Conservation (phyloP, 2,329 filamentous ascomycete genomes). For the Cercospora sojina region DNA sequence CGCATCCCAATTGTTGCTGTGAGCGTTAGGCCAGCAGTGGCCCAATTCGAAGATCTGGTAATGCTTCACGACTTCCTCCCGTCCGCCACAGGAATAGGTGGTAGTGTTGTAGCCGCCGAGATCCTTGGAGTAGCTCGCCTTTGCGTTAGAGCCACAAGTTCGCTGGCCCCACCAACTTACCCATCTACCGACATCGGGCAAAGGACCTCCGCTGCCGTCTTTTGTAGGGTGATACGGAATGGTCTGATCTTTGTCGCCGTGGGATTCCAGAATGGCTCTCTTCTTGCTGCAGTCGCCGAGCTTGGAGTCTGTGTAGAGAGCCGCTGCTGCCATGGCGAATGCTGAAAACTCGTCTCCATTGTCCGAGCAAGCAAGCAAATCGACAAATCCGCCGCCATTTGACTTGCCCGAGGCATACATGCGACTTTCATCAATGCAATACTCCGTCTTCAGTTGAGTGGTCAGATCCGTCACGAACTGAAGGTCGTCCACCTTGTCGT, state of each 20-base stretch:
- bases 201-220: conserved; percentile 27
- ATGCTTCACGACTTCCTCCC: conserved; percentile 40
- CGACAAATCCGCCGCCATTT: conserved; percentile 54
- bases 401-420: conserved; percentile 54
- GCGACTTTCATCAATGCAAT: conserved; percentile 48
- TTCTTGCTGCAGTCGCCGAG: conserved; percentile 31
- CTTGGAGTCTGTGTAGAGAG: conserved; percentile 43
- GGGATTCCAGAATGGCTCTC: conserved; percentile 47
- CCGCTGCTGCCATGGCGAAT: conserved; percentile 52
- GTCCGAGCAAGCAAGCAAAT: conserved; percentile 48
- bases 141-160: conserved; percentile 35
- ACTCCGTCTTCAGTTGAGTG: conserved; percentile 40
- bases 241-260: conserved; percentile 44
- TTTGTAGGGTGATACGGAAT: conserved; percentile 44
- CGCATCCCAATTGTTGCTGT: conserved; percentile 29
- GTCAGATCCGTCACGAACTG: conserved; percentile 48
- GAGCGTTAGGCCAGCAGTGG: conserved; percentile 44
- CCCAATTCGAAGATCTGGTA: conserved; percentile 42
- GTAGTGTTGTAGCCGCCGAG: conserved; percentile 34
- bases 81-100: conserved; percentile 34
- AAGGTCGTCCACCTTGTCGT: conserved; percentile 43
- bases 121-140: conserved; percentile 29
- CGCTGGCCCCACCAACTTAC: conserved; percentile 43
- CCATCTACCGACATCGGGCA: conserved; percentile 36
- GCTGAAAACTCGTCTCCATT: conserved; percentile 49